Conservation (phyloP, 495 filamentous ascomycete genomes). For the Alectoria sarmentosa region DNA sequence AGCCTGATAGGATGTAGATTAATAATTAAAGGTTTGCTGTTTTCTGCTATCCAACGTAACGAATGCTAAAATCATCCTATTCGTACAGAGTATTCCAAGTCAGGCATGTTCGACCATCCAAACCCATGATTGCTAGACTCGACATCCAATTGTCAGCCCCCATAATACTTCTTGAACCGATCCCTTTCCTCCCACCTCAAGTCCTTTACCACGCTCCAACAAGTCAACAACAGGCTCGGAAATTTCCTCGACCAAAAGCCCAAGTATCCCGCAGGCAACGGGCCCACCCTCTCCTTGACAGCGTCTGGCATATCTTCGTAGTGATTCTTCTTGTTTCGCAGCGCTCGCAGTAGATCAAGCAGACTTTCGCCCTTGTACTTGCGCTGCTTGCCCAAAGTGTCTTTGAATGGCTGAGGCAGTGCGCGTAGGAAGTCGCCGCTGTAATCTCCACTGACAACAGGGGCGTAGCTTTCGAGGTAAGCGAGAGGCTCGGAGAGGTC, state of each 20-base stretch:
- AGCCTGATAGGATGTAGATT: too few relatives aligned
- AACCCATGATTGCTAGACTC: neutral
- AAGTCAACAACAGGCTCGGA: slow-evolving; percentile 73
- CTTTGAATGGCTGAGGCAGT: slow-evolving; percentile 73
- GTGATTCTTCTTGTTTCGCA: slow-evolving; percentile 95
- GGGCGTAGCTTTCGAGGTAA: slow-evolving; percentile 52
- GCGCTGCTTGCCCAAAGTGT: slow-evolving; percentile 84
- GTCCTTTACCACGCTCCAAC: slow-evolving; percentile 65
- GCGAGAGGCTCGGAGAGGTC: slow-evolving; percentile 61
- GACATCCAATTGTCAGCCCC: neutral
- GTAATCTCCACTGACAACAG: slow-evolving; percentile 47
- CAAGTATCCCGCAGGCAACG: slow-evolving; percentile 77
- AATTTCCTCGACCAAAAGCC: slow-evolving; percentile 79
- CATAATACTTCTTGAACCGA: slow-evolving; percentile 71
- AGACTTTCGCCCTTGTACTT: slow-evolving; percentile 83
- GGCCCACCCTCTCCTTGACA: slow-evolving; percentile 72
- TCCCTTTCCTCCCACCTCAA: slow-evolving; percentile 57
- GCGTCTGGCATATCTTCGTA: slow-evolving; percentile 82
- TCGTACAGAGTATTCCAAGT: neutral
- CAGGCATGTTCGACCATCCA: neutral
- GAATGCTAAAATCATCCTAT: neutral
- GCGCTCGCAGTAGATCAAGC: slow-evolving; percentile 78
- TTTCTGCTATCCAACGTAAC: too few relatives aligned
- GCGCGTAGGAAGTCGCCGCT: slow-evolving; percentile 65
- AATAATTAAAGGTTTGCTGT: too few relatives aligned